Evolutionary conservation across 179 eudicot genomes (phyloP).

Genomic region (Corrigiola litoralis): DNA sequence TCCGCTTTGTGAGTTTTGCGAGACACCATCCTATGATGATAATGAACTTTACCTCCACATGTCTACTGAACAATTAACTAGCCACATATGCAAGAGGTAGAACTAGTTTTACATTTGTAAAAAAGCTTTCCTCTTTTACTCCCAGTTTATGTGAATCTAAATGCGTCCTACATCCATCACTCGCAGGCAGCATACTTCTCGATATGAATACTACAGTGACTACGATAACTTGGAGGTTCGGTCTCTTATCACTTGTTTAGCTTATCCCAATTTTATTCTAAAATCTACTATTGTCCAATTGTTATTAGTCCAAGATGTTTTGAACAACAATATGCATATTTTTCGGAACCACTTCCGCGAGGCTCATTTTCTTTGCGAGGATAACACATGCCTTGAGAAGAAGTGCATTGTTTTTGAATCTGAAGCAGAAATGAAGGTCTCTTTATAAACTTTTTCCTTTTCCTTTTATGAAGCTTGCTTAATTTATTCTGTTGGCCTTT

Average conservation of each 20-base stretch:
- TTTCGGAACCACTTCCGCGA: constrained; percentile 58
- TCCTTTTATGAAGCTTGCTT: no score
- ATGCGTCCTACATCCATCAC: constrained; percentile 17
- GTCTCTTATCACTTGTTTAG: constrained; percentile 8
- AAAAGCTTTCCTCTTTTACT: constrained; percentile 9
- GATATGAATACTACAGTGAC: constrained; percentile 67
- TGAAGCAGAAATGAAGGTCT: constrained; percentile 85
- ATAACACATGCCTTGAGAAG: constrained; percentile 67
- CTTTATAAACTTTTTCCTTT: neutral
- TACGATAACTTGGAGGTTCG: constrained; percentile 91
- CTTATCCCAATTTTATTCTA: neutral
- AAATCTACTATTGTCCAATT: neutral
- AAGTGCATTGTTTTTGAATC: constrained; percentile 63
- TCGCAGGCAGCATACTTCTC: constrained; percentile 73
- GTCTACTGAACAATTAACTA: constrained; percentile 84
- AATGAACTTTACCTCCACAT: constrained; percentile 80
- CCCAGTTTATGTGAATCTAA: constrained; percentile 24
- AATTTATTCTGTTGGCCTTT: no score
- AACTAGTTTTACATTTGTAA: constrained; percentile 9
- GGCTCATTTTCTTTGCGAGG: constrained; percentile 70
- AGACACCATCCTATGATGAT: constrained; percentile 76
- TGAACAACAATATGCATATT: neutral
- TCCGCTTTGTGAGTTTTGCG: constrained; percentile 85
- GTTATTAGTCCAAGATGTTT: constrained; percentile 1
- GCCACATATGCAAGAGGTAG: constrained; percentile 89